Base-by-base conservation (phyloP, 139 green algal genomes). In the Auxenochlorella pyrenoidosa region DNA sequence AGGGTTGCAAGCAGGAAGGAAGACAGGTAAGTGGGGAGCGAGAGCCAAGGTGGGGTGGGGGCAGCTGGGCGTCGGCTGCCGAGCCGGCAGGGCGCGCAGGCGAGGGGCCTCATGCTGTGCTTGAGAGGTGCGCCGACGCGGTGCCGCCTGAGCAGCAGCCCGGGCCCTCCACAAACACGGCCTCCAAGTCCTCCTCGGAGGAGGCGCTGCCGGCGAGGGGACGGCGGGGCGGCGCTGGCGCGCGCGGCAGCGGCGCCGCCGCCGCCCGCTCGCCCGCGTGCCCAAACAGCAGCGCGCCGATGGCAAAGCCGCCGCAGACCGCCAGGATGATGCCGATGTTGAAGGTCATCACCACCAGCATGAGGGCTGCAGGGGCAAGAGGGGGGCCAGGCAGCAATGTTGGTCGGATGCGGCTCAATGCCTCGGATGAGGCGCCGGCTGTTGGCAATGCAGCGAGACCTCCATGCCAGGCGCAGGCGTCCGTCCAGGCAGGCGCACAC, bases 261-360 rank as follows among this genome's bases (percentile, higher is more conserved):
- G 28, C 38, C 24, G 54, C 8, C 51, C 32, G 75, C 66, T 85
- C 80, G 13, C 80, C 80, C 12, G 80, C 80, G 63, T 90, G 91
- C 6, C 91, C 91, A 77, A 94, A 93, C 30, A 94, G 54, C 65
- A 91, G 75, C 22, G 85, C 87, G 47, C 92, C 92, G 21, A 93
- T 63, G 26, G 60, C 88, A 34, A 93, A 89, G 72, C 92, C 92
- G 22, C 71, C 30, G 40, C 90, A 88, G 5, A 88, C 85, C 10
- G 85, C 65, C 79, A 92, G 79, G 71, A 94, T 93, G 60, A 94
- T 90, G 5, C 84, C 87, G 18, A 94, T 83, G 41, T 94, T 92
- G 83, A 91, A 94, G 32, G 78, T 90, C 92, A 94, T 94, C 8
- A 91, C 92, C 24, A 93, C 89, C 32, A 94, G 85, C 91, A 94